These are phyloP conservation scores for Gymnopilus dilepis DNA, from an alignment of 768 basidiomycete species.

Conservation along the genomic window DNA sequence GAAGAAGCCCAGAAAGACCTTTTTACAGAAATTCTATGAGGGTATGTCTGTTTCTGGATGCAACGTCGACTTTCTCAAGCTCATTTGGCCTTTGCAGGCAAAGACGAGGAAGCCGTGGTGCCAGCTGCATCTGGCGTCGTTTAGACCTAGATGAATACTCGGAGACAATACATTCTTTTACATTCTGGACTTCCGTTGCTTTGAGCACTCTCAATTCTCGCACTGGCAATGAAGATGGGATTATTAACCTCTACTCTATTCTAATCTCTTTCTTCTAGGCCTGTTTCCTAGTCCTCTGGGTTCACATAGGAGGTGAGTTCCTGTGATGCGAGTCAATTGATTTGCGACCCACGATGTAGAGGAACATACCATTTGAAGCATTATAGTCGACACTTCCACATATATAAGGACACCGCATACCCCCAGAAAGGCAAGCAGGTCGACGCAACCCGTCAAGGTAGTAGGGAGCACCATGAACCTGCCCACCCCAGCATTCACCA, in stretches of 20 bases:
- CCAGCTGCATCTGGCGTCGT: slow-evolving; percentile 71
- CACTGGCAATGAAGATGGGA: neutral
- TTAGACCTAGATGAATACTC: slow-evolving; percentile 22
- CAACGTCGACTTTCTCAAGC: slow-evolving; percentile 1
- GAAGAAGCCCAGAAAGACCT: slow-evolving; percentile 55
- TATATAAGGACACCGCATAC: slow-evolving; percentile 17
- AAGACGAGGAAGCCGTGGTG: slow-evolving; percentile 73
- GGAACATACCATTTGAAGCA: slow-evolving; percentile 14
- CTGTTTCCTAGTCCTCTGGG: neutral
- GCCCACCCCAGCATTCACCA: slow-evolving; percentile 1
- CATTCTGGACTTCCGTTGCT: neutral
- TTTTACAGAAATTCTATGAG: slow-evolving; percentile 85
- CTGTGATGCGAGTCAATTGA: neutral
- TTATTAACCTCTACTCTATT: too few species aligned
- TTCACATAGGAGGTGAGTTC: neutral
- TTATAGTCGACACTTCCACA: slow-evolving; percentile 11
- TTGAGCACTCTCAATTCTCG: neutral
- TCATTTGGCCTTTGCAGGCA: slow-evolving; percentile 47
- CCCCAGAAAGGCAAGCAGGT: slow-evolving; percentile 12
- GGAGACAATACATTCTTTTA: slow-evolving; percentile 14
- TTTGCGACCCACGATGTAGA: too few species aligned
- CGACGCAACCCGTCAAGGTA: slow-evolving; percentile 3
- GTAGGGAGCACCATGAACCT: neutral
- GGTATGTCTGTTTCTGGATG: slow-evolving; percentile 50
- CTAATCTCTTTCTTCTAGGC: neutral